Conservation (phyloP, 2,329 filamentous ascomycete genomes). For the Trichoderma koningii region DNA sequence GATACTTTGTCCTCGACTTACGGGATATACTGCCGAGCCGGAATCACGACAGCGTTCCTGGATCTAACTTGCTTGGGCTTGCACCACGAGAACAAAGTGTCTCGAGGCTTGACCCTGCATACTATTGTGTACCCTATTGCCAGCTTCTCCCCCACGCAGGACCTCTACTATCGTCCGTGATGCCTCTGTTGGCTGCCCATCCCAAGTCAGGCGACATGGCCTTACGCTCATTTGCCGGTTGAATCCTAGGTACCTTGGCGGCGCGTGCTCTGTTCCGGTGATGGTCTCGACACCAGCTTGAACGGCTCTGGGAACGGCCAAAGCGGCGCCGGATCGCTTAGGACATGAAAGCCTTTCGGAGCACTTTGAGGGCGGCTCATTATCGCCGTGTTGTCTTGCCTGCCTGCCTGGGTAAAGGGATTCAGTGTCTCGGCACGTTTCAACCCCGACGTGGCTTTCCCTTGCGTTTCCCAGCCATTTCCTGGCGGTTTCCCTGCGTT, state of each 20-base stretch:
- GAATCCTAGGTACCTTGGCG: background rate
- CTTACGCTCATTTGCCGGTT: background rate
- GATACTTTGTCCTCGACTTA: background rate
- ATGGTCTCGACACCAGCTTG: background rate
- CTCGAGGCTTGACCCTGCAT: conserved; percentile 7
- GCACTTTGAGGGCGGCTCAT: background rate
- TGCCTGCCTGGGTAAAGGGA: background rate
- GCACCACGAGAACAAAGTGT: conserved; percentile 20
- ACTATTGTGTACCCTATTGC: background rate
- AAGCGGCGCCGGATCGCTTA: background rate
- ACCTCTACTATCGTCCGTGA: background rate
- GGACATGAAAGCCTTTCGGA: background rate
- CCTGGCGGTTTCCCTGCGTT: background rate
- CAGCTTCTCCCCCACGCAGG: background rate
- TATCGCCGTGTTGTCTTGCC: background rate
- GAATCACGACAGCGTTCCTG: conserved; percentile 12
- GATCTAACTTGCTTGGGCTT: conserved; percentile 2
- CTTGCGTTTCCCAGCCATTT: background rate
- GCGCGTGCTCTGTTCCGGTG: conserved; percentile 8
- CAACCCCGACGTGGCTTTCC: background rate
- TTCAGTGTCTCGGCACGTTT: background rate
- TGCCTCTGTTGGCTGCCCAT: background rate
- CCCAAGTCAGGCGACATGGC: conserved; percentile 10
- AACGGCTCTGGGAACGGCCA: background rate
- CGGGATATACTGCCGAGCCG: background rate